Evolutionary conservation across 495 filamentous ascomycete genomes (phyloP).

Genomic region (Penicillium diatomitis): DNA sequence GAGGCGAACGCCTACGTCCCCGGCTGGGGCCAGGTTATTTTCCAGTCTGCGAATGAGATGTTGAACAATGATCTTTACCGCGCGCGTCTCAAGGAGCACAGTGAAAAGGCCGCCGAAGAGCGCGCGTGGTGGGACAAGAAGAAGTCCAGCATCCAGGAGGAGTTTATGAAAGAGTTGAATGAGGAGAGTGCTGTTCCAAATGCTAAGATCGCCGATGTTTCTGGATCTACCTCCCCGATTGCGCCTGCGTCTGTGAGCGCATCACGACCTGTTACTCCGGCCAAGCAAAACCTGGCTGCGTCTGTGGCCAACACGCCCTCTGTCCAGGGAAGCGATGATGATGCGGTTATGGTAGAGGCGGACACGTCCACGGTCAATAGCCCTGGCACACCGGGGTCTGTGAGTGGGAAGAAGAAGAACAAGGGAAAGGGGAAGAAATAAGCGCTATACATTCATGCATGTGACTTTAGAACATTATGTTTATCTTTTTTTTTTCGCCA

Average conservation of each 20-base stretch:
- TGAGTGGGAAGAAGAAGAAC: conserved; percentile 44
- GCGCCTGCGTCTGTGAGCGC: conserved; percentile 11
- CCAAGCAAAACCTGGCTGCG: conserved; percentile 22
- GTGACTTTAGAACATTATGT: conserved; percentile 6
- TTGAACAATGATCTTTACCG: conserved; percentile 56
- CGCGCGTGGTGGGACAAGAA: conserved; percentile 87
- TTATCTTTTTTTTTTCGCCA: conserved; percentile 1
- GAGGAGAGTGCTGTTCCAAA: conserved; percentile 19
- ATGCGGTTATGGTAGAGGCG: conserved; percentile 74
- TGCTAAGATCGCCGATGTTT: too few species aligned
- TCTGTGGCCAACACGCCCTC: conserved; percentile 13
- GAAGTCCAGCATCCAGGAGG: conserved; percentile 59
- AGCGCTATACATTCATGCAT: conserved; percentile 2
- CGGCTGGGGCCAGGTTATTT: conserved; percentile 88
- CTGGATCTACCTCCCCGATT: background rate
- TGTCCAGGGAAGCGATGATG: conserved; percentile 59
- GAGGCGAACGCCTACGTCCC: conserved; percentile 88
- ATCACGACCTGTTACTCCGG: conserved; percentile 6
- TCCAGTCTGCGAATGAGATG: conserved; percentile 88
- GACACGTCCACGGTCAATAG: conserved; percentile 39
- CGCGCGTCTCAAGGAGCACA: conserved; percentile 52
- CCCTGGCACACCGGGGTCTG: conserved; percentile 16
- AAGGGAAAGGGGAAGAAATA: conserved; percentile 79
- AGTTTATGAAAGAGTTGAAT: conserved; percentile 80
- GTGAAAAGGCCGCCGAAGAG: conserved; percentile 58